These are phyloP conservation scores for Zoysia pacifica DNA, from an alignment of 176 grass and related monocot species.

Conservation along the genomic window DNA sequence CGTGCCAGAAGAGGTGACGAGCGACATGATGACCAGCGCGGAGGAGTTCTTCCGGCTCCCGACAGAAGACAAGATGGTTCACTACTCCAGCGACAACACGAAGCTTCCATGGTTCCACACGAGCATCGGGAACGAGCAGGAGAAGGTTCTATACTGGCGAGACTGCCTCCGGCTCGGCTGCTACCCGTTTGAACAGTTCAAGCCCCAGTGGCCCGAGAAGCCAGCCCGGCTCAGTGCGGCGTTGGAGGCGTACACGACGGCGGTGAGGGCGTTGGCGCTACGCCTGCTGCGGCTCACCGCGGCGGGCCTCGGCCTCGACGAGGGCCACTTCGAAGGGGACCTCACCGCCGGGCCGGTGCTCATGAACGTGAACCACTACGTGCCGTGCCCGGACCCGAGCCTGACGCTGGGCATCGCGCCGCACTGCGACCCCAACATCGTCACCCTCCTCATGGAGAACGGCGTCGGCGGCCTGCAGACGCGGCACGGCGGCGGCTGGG, in stretches of 20 bases:
- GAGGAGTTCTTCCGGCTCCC: slow-evolving; percentile 41
- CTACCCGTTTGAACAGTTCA: slow-evolving; percentile 8
- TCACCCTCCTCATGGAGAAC: slow-evolving; percentile 45
- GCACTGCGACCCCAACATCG: slow-evolving; percentile 54
- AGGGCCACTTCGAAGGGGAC: slow-evolving; percentile 35
- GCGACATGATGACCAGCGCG: not conserved
- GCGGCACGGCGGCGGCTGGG: slow-evolving; percentile 14
- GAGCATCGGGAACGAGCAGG: not conserved
- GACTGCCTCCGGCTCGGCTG: slow-evolving; percentile 31
- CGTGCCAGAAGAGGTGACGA: slow-evolving; percentile 33
- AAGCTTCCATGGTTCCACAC: slow-evolving; percentile 34
- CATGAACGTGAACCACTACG: slow-evolving; percentile 50
- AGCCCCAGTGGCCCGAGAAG: not conserved
- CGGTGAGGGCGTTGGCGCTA: slow-evolving; percentile 33
- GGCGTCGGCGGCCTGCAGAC: slow-evolving; percentile 37
- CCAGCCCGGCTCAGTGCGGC: slow-evolving; percentile 6
- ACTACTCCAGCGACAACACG: slow-evolving; percentile 37
- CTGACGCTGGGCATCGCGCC: slow-evolving; percentile 46
- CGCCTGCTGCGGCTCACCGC: slow-evolving; percentile 27
- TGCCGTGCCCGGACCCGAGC: slow-evolving; percentile 45
- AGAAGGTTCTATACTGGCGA: slow-evolving; percentile 26
- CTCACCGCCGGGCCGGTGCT: slow-evolving; percentile 19
- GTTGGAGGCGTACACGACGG: slow-evolving; percentile 34
- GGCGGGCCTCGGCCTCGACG: slow-evolving; percentile 28
- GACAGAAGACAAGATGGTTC: slow-evolving; percentile 25